Conservation (phyloP, 2,329 filamentous ascomycete genomes). For the Microdochium bolleyi region DNA sequence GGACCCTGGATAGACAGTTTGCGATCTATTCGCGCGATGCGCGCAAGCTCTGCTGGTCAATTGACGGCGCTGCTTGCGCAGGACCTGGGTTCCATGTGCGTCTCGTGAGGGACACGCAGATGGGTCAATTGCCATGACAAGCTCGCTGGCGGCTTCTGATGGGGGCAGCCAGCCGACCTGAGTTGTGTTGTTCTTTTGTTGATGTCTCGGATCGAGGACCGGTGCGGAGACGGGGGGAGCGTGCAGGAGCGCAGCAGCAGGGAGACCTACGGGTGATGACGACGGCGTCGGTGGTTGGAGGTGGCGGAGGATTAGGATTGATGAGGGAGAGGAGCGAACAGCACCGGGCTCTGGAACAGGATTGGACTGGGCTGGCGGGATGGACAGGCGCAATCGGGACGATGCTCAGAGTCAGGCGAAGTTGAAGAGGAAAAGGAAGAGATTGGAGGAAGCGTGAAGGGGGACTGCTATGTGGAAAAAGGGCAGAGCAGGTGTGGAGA, state of each 20-base stretch:
- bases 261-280: background rate
- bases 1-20: too few relatives aligned
- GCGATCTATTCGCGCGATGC: too few relatives aligned
- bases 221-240: background rate
- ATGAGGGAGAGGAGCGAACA: background rate
- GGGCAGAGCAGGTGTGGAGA: conserved; percentile 1
- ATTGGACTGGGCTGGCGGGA: background rate
- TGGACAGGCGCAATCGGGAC: conserved; percentile 5
- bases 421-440: conserved; percentile 14
- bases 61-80: too few relatives aligned
- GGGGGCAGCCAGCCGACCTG: too few relatives aligned
- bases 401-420: conserved; percentile 24
- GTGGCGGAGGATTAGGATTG: background rate
- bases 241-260: background rate
- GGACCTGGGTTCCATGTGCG: too few relatives aligned
- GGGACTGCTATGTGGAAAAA: background rate
- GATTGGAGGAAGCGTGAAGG: background rate
- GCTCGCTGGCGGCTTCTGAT: too few relatives aligned
- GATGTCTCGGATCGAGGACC: background rate
- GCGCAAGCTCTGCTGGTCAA: too few relatives aligned
- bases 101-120: too few relatives aligned
- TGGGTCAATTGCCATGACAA: too few relatives aligned
- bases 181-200: background rate
- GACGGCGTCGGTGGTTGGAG: background rate
- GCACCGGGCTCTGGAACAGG: background rate